Conservation (phyloP, 73 alveolate species). For the Tetrahymena borealis region DNA sequence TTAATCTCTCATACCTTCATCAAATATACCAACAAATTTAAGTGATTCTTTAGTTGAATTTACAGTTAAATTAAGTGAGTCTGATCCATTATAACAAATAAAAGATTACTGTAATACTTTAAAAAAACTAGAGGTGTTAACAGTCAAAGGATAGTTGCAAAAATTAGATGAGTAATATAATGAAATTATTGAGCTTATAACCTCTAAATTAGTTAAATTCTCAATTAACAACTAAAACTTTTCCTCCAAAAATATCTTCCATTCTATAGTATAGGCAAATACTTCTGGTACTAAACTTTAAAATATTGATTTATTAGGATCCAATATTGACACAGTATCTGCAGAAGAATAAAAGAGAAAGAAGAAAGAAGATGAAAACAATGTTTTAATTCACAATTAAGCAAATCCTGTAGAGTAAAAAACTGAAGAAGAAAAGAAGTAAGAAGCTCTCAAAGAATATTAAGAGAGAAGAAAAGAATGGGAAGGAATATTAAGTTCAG, state of each 20-base stretch:
- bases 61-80: not conserved
- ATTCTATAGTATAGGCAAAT: not conserved
- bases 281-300: not conserved
- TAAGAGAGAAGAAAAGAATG: not conserved
- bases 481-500: not conserved
- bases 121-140: not conserved
- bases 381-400: not conserved
- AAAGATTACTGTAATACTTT: not conserved
- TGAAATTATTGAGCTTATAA: not conserved
- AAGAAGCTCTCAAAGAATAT: not conserved
- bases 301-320: not conserved
- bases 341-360: not conserved
- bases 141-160: not conserved
- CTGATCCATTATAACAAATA: not conserved
- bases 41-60: not conserved
- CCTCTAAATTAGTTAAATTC: not conserved
- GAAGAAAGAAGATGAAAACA: not conserved
- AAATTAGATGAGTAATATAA: not conserved
- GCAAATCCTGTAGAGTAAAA: not conserved
- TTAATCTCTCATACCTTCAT: not conserved
- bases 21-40: not conserved
- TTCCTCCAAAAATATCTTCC: not conserved
- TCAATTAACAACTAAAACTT: not conserved
- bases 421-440: not conserved
- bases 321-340: not conserved